These are phyloP conservation scores for Candida taoyuanica DNA, from an alignment of 805 yeast genomes.

Conservation along the genomic window DNA sequence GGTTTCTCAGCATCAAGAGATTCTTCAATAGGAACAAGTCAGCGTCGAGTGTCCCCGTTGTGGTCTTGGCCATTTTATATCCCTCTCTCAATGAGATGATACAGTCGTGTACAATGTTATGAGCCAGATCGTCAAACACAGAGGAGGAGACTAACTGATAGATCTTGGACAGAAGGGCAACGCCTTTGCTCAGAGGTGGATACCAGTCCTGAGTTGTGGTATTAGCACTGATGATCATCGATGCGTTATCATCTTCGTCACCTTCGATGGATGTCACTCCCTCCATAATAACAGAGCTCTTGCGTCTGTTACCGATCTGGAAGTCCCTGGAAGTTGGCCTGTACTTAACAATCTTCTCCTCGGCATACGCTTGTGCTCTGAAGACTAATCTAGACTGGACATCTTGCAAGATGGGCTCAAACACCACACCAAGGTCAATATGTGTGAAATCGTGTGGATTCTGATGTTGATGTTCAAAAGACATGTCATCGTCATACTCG, in stretches of 20 bases:
- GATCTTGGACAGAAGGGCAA: slow-evolving; percentile 67
- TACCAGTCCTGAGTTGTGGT: slow-evolving; percentile 44
- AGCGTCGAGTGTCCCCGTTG: slow-evolving; percentile 52
- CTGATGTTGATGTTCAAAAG: slow-evolving; percentile 5
- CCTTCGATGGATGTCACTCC: not conserved
- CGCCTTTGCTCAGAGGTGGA: slow-evolving; percentile 66
- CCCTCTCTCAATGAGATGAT: slow-evolving; percentile 57
- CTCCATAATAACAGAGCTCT: not conserved
- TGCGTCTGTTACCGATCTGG: slow-evolving; percentile 38
- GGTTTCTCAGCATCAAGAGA: slow-evolving; percentile 63
- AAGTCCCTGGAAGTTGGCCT: slow-evolving; percentile 67
- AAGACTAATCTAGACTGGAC: slow-evolving; percentile 78
- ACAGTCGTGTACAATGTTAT: slow-evolving; percentile 76
- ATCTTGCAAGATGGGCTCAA: slow-evolving; percentile 69
- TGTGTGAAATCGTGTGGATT: slow-evolving; percentile 16
- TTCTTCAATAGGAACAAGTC: slow-evolving; percentile 69
- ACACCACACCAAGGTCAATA: slow-evolving; percentile 51
- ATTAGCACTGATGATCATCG: slow-evolving; percentile 1
- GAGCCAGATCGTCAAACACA: slow-evolving; percentile 87
- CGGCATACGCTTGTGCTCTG: slow-evolving; percentile 69
- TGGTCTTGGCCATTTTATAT: slow-evolving; percentile 38
- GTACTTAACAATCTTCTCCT: slow-evolving; percentile 61
- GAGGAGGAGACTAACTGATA: slow-evolving; percentile 73
- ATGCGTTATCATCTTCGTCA: slow-evolving; percentile 10
- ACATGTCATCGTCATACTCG: slow-evolving; percentile 59